A percentile compares a stretch with the other conserved stretches of the same genome.
These are phyloP conservation scores for Penicillium sp. DNA, from an alignment of 2,329 filamentous ascomycete genomes.

Conservation along the genomic window DNA sequence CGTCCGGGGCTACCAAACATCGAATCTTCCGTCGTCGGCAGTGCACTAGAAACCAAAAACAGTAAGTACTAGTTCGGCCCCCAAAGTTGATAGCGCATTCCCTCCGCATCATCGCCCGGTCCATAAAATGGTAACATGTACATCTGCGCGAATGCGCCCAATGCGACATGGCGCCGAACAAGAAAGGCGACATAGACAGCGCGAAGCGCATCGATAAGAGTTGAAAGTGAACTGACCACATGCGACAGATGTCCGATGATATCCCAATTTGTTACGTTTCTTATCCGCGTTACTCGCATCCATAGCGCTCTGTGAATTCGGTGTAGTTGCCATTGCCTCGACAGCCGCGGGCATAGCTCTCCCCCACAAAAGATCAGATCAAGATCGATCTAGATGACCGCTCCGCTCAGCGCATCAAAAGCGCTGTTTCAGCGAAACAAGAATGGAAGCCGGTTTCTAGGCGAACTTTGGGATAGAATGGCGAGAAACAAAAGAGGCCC, in stretches of 20 bases:
- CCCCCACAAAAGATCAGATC: conserved; percentile 13
- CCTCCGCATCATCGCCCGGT: neutral
- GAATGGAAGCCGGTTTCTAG: neutral
- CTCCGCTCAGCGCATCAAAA: conserved; percentile 29
- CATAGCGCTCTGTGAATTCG: conserved; percentile 37
- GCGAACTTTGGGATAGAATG: conserved; percentile 4
- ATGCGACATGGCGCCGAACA: neutral
- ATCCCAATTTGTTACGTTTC: conserved; percentile 87
- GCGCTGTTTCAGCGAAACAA: conserved; percentile 2
- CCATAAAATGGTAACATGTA: neutral
- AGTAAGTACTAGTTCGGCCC: conserved; percentile 19
- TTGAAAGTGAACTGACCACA: conserved; percentile 70
- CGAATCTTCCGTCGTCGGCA: conserved; percentile 92
- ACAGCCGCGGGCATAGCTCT: conserved; percentile 42
- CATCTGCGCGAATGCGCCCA: neutral
- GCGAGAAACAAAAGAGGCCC: conserved; percentile 7
- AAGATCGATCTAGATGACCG: conserved; percentile 10
- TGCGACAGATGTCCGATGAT: conserved; percentile 91
- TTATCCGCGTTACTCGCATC: conserved; percentile 56
- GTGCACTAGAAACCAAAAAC: conserved; percentile 62
- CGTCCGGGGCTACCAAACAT: conserved; percentile 75
- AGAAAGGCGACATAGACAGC: neutral
- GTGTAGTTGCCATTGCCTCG: conserved; percentile 34
- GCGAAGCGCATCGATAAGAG: neutral
- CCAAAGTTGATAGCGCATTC: neutral